These are phyloP conservation scores for Fraxinus greggii DNA, from an alignment of 305 asterid genomes.

Conservation along the genomic window DNA sequence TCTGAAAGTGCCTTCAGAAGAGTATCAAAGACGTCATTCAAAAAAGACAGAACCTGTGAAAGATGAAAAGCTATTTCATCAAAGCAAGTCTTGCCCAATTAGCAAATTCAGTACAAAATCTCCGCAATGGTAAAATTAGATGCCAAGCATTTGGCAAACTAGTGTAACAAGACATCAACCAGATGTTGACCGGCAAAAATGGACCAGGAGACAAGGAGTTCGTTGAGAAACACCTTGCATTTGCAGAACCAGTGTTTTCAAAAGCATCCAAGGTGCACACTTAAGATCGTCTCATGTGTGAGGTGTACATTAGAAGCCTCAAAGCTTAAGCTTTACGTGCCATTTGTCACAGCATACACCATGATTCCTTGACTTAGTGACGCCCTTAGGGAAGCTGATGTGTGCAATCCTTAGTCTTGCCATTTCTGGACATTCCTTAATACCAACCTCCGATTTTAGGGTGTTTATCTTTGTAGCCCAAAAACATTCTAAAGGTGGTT, in stretches of 20 bases:
- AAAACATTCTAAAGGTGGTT: neutral
- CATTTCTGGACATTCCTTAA: neutral
- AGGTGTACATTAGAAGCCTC: neutral
- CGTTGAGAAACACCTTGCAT: neutral
- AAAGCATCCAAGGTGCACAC: neutral
- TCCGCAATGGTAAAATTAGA: constrained; percentile 16
- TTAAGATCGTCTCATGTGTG: neutral
- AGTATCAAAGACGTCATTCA: constrained; percentile 81
- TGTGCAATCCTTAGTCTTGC: neutral
- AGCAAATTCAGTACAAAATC: constrained; percentile 2
- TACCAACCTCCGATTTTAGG: neutral
- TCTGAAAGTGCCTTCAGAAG: constrained; percentile 92
- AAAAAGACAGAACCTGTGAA: constrained; percentile 76
- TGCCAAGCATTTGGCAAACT: constrained; percentile 13
- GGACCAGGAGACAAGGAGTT: constrained; percentile 5
- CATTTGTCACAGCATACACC: neutral
- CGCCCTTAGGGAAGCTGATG: neutral
- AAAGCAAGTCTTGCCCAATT: constrained; percentile 16
- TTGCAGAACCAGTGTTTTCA: neutral
- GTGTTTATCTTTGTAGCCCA: neutral
- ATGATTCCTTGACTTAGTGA: neutral
- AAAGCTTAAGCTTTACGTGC: neutral
- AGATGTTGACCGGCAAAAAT: neutral
- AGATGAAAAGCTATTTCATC: constrained; percentile 7
- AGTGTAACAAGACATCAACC: neutral